These are phyloP conservation scores for Kokia cookei DNA, from an alignment of 441 rosid genomes.

Conservation along the genomic window DNA sequence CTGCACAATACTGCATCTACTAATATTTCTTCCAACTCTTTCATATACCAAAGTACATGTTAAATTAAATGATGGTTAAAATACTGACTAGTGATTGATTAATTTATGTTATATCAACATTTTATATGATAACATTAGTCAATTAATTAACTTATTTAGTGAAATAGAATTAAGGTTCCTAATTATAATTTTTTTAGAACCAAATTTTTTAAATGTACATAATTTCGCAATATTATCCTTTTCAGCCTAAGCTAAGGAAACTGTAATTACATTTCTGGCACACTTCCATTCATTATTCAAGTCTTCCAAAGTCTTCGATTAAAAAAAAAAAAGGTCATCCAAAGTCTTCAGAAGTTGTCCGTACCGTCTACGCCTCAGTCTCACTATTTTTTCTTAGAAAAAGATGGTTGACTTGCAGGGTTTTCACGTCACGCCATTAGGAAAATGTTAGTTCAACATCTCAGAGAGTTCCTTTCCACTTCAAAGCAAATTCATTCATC, in stretches of 20 bases:
- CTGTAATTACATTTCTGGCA: no score
- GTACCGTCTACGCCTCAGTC: background rate
- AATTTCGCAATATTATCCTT: no score
- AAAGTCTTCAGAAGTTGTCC: background rate
- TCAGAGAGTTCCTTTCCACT: background rate
- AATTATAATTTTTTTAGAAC: background rate
- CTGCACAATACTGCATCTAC: no score
- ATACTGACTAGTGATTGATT: background rate
- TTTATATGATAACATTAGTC: background rate
- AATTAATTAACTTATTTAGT: background rate
- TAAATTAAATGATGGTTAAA: no score
- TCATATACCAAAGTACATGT: no score
- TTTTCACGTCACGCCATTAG: background rate
- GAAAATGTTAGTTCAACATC: background rate
- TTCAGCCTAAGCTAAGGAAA: no score
- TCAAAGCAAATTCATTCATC: background rate
- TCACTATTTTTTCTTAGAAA: no score
- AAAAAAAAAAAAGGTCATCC: background rate
- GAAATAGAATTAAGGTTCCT: background rate
- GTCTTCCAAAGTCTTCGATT: background rate
- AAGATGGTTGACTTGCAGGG: background rate
- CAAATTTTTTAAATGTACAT: background rate
- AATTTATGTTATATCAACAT: background rate
- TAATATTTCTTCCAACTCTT: no score
- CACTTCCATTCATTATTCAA: no score